Conservation (phyloP, 1,284 basidiomycete genomes). For the Phylloporus sp. region DNA sequence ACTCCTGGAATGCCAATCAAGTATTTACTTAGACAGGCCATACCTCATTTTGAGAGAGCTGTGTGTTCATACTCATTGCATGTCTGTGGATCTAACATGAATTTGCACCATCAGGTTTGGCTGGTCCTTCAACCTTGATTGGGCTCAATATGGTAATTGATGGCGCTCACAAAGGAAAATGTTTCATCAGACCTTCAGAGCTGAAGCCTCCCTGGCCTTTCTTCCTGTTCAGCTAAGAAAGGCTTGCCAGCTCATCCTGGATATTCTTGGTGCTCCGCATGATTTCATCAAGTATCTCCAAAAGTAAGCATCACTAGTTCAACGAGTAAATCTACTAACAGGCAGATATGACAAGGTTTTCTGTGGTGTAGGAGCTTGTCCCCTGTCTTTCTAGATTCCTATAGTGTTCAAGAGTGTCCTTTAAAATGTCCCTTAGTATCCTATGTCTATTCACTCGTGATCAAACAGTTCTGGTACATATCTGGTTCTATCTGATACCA, state of each 20-base stretch:
- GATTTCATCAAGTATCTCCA: constrained; percentile 26
- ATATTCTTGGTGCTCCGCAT: constrained; percentile 22
- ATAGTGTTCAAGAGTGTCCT: no score
- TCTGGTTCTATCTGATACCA: no score
- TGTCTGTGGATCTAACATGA: no score
- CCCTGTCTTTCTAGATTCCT: no score
- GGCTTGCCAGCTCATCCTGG: constrained; percentile 19
- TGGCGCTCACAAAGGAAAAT: constrained; percentile 32
- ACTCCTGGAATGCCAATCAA: constrained; percentile 29
- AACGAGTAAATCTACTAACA: no score
- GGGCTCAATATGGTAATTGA: constrained; percentile 20
- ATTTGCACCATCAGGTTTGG: no score
- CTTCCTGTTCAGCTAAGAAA: constrained; percentile 29
- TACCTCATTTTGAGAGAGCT: constrained; percentile 25
- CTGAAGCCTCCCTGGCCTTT: constrained; percentile 21
- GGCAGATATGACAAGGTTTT: constrained; percentile 16
- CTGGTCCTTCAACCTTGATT: constrained; percentile 12
- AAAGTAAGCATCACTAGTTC: constrained; percentile 7
- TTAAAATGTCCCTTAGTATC: no score
- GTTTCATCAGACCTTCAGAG: constrained; percentile 34
- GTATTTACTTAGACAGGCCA: constrained; percentile 33
- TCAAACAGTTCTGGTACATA: no score
- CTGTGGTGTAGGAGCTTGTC: no score
- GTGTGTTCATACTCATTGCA: neutral
- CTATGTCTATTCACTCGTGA: no score